Evolutionary conservation across 768 basidiomycete species (phyloP).

Genomic region (Mycena albidolilacea): DNA sequence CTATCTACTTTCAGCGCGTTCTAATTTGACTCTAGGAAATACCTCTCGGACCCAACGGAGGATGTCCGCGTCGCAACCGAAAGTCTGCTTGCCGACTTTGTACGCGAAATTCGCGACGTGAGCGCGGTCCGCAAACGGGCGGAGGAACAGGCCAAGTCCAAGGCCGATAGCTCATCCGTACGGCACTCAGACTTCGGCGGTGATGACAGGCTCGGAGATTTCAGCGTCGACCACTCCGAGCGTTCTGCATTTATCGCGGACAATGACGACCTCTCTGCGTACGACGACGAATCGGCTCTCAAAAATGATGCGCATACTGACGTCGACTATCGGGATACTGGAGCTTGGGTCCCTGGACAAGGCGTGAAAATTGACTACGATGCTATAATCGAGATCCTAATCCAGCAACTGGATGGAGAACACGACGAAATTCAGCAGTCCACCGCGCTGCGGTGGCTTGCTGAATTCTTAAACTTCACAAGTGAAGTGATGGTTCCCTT

Average conservation of each 20-base stretch:
- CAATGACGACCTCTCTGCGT: slow-evolving; percentile 59
- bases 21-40: slow-evolving; percentile 72
- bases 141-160: slow-evolving; percentile 67
- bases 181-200: slow-evolving; percentile 56
- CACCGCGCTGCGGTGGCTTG: slow-evolving; percentile 93
- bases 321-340: slow-evolving; percentile 71
- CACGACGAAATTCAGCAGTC: slow-evolving; percentile 97
- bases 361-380: slow-evolving; percentile 93
- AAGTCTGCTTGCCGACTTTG: slow-evolving; percentile 88
- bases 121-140: slow-evolving; percentile 79
- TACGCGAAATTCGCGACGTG: slow-evolving; percentile 92
- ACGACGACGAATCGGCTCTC: slow-evolving; percentile 57
- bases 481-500: slow-evolving; percentile 96
- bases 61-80: slow-evolving; percentile 95
- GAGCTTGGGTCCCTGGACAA: slow-evolving; percentile 94
- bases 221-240: slow-evolving; percentile 71
- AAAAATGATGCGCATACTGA: slow-evolving; percentile 65
- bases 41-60: slow-evolving; percentile 94
- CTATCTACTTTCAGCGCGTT: slow-evolving; percentile 14
- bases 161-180: slow-evolving; percentile 54
- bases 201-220: slow-evolving; percentile 71
- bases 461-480: slow-evolving; percentile 89
- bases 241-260: slow-evolving; percentile 70
- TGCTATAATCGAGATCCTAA: slow-evolving; percentile 93
- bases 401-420: slow-evolving; percentile 87